Evolutionary conservation across 257 asterid species (phyloP), one percentile per base, ranked within the genome.

Genomic region (Nicotiana knightiana): DNA sequence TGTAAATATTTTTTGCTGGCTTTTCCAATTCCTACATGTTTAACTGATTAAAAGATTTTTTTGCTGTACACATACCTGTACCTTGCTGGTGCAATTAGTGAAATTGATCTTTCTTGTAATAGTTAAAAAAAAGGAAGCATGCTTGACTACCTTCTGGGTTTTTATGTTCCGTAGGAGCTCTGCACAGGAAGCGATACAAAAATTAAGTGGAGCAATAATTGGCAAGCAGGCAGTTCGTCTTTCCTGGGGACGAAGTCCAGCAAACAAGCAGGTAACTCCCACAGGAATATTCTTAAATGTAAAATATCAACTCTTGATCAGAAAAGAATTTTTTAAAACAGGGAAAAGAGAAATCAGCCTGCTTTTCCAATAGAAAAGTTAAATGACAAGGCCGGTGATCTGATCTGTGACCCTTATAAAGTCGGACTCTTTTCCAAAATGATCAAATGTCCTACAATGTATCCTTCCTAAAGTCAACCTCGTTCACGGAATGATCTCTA

Each of bases 151-250:
- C 70, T 80, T 24, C 28, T 75, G 63, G 16, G 9, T 62, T 67
- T 82, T 81, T 67, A 46, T 67, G 51, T 82, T 77, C 48, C 35
- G 81, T 89, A 92, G 97, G 82, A 91, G 84, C 90, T 85, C 70
- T n/a, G 97, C 97, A 9, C 91, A 91, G 88, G 97, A 91, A 16
- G 97, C 97, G 18, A 86, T 92, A 84, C 83, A 88, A 86, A 89
- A 90, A 87, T 85, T 92, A 82, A 92, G 83, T 58, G 97, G 95
- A 10, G 55, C 93, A 18, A 77, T 82, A 33, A 91, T 92, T 7
- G 95, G 97, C 68, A 91, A 91, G 90, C 95, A 91, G 87, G 90
- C 94, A 43, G 97, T 92, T 82, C 95, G 97, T 75, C 97, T 92
- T 66, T 92, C 97, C 76, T 92, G 95, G 95, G 97, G 97, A 43